A percentile compares a stretch with the other conserved stretches of the same genome.
phyloP scores from a whole-genome alignment of 352 stramenopile species.

The Albugo laibachii region DNA sequence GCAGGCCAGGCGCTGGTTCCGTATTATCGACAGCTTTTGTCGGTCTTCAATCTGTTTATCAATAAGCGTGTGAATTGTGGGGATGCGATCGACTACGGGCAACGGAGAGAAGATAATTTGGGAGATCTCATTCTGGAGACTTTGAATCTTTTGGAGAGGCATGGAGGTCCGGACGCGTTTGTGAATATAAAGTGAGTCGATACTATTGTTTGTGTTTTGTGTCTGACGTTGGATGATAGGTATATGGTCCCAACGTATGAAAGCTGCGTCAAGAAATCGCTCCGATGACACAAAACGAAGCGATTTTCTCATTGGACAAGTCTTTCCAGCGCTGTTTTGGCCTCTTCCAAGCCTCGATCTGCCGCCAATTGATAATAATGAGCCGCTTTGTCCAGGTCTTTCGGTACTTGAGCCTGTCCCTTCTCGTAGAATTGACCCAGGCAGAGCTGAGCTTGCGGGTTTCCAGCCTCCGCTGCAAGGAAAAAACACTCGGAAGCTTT shows the following conservation, averaged over 20 bases:
- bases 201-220: not conserved
- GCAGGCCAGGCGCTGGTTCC: constrained; percentile 64
- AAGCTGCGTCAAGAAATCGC: not conserved
- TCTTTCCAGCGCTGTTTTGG: constrained; percentile 24
- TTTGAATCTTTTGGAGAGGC: constrained; percentile 68
- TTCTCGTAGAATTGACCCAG: constrained; percentile 56
- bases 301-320: constrained; percentile 10
- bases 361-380: constrained; percentile 58
- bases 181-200: constrained; percentile 57
- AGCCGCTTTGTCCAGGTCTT: constrained; percentile 34
- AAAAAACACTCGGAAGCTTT: constrained; percentile 53
- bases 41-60: constrained; percentile 81
- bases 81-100: constrained; percentile 82
- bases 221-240: not conserved
- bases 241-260: constrained; percentile 1
- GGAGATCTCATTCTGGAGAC: constrained; percentile 76
- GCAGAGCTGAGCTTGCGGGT: constrained; percentile 50
- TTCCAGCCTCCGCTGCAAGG: constrained; percentile 34
- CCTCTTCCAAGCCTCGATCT: constrained; percentile 27
- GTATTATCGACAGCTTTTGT: constrained; percentile 83
- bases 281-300: not conserved
- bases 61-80: constrained; percentile 79
- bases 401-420: constrained; percentile 18
- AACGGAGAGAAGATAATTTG: constrained; percentile 57
- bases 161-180: constrained; percentile 75